Evolutionary conservation across 2,329 filamentous ascomycete genomes (phyloP).

Genomic region (Chrysosporium queenslandicum): DNA sequence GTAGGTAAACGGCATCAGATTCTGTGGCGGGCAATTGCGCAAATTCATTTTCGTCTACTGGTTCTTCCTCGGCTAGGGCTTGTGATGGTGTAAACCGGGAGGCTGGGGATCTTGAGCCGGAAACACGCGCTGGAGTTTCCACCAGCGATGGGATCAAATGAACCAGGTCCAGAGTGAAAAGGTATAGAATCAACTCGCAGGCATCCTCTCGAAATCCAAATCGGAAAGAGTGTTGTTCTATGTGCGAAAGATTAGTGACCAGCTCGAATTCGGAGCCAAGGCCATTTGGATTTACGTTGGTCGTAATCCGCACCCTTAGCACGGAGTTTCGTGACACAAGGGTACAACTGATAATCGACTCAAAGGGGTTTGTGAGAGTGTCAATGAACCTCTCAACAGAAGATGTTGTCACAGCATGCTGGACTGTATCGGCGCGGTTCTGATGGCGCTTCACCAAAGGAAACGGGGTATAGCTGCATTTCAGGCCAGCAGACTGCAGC

Average conservation of each 20-base stretch:
- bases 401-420: constrained; percentile 8
- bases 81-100: not conserved
- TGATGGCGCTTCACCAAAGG: constrained; percentile 9
- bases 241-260: constrained; percentile 26
- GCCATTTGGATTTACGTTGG: constrained; percentile 25
- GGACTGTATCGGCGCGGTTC: not conserved
- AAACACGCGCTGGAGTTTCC: not conserved
- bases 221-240: constrained; percentile 23
- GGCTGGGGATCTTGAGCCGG: not conserved
- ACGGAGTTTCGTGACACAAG: constrained; percentile 29
- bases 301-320: constrained; percentile 32
- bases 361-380: constrained; percentile 35
- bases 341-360: constrained; percentile 33
- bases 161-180: constrained; percentile 33
- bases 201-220: constrained; percentile 29
- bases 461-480: constrained; percentile 21
- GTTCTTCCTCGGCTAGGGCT: not conserved
- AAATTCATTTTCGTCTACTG: not conserved
- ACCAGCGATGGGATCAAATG: constrained; percentile 23
- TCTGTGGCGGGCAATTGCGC: not conserved
- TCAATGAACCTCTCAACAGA: constrained; percentile 35
- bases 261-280: constrained; percentile 35
- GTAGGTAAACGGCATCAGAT: not conserved
- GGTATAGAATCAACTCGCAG: constrained; percentile 27
- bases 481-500: constrained; percentile 27